A percentile compares a stretch with the other conserved stretches of the same genome.
phyloP scores from a whole-genome alignment of 495 filamentous ascomycete species.

The Darksidea phi region DNA sequence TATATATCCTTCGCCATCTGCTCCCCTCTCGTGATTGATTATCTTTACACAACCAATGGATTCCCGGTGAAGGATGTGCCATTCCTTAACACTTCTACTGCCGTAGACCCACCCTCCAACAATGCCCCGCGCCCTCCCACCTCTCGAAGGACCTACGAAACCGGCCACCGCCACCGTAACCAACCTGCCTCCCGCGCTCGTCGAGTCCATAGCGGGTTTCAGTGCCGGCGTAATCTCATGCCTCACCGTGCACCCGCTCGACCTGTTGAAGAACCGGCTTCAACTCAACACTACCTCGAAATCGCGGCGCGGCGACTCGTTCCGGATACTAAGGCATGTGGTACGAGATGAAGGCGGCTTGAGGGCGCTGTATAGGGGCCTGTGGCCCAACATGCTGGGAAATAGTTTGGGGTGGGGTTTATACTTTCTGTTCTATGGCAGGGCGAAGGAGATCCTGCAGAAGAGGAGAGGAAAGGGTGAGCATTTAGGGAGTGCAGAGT shows the following conservation, averaged over 20 bases:
- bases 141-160: conserved; percentile 38
- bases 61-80: conserved; percentile 9
- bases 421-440: conserved; percentile 77
- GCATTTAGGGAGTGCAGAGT: conserved; percentile 67
- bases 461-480: conserved; percentile 25
- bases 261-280: conserved; percentile 92
- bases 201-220: conserved; percentile 89
- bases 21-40: too few species aligned
- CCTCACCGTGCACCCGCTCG: conserved; percentile 79
- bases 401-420: conserved; percentile 89
- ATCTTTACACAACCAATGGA: too few species aligned
- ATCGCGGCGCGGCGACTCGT: conserved; percentile 53
- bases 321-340: conserved; percentile 57
- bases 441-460: conserved; percentile 53
- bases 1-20: too few species aligned
- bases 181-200: conserved; percentile 66
- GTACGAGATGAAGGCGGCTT: conserved; percentile 57
- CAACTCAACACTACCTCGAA: conserved; percentile 53
- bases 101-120: neutral
- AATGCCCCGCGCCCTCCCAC: conserved; percentile 46
- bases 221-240: conserved; percentile 83
- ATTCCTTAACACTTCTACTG: neutral
- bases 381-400: conserved; percentile 85
- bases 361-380: conserved; percentile 77
- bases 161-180: conserved; percentile 43